Percentiles rank a stretch among this genome's conserved stretches.
Conservation (phyloP, 2,329 filamentous ascomycete genomes). For the Aspergillus niger region DNA sequence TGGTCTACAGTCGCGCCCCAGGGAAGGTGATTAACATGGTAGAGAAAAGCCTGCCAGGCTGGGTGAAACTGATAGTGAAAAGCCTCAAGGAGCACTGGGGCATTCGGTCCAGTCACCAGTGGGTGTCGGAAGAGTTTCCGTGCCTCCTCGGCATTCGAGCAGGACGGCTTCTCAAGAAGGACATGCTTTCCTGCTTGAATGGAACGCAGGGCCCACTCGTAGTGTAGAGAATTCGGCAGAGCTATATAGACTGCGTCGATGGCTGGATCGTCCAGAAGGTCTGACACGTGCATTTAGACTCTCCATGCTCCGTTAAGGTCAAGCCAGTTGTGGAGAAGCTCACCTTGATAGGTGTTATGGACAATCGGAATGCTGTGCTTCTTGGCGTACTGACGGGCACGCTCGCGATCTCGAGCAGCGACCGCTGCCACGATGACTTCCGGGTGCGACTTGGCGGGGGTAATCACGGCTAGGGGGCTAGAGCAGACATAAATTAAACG, state of each 20-base stretch:
- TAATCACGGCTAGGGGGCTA: conserved; percentile 35
- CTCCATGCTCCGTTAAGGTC: no score
- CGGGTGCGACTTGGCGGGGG: conserved; percentile 55
- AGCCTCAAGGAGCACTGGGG: conserved; percentile 56
- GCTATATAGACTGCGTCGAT: conserved; percentile 51
- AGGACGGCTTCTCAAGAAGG: conserved; percentile 57
- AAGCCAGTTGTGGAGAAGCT: conserved; percentile 13
- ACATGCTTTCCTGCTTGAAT: conserved; percentile 57
- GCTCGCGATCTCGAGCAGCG: conserved; percentile 53
- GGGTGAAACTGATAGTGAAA: conserved; percentile 57
- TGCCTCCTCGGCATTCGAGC: conserved; percentile 52
- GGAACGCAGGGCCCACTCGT: conserved; percentile 53
- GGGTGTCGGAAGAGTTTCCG: conserved; percentile 47
- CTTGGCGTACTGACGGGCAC: conserved; percentile 53
- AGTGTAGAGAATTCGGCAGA: conserved; percentile 43
- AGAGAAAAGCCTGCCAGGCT: conserved; percentile 45
- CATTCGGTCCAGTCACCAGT: conserved; percentile 25
- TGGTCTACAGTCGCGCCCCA: conserved; percentile 38
- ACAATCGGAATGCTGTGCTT: conserved; percentile 52
- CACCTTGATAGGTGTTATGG: conserved; percentile 46
- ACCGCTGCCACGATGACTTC: conserved; percentile 57
- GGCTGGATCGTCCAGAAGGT: conserved; percentile 32
- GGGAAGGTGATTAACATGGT: background rate
- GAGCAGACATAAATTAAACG: background rate
- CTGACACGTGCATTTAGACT: conserved; percentile 5